Evolutionary conservation across 768 basidiomycete species (phyloP).

Genomic region (Tylopilus cervinicoccineus): DNA sequence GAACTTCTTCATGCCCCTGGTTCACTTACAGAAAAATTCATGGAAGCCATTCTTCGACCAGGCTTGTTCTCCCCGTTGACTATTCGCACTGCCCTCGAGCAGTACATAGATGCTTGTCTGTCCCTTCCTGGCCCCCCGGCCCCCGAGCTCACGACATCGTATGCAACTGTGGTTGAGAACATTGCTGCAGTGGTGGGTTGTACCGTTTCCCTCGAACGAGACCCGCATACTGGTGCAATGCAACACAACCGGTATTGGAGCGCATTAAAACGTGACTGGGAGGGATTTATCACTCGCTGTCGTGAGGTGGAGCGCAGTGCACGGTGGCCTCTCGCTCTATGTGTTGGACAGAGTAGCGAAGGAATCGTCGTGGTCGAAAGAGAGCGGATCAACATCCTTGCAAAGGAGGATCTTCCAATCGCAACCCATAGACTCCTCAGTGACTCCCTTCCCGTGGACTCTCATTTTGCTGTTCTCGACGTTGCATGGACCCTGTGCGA

Average conservation of each 20-base stretch:
- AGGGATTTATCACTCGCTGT: slow-evolving; percentile 89
- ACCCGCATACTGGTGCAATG: slow-evolving; percentile 74
- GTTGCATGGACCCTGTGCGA: slow-evolving; percentile 60
- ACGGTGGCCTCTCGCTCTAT: slow-evolving; percentile 73
- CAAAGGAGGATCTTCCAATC: slow-evolving; percentile 65
- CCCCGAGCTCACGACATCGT: slow-evolving; percentile 55
- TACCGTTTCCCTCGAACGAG: slow-evolving; percentile 68
- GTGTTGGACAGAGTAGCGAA: slow-evolving; percentile 35
- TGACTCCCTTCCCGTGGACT: slow-evolving; percentile 41
- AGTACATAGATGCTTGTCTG: slow-evolving; percentile 72
- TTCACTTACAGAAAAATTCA: slow-evolving; percentile 74
- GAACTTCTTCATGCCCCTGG: slow-evolving; percentile 69
- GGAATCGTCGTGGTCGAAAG: slow-evolving; percentile 68
- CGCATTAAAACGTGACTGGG: slow-evolving; percentile 89
- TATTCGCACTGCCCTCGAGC: slow-evolving; percentile 75
- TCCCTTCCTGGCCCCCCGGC: slow-evolving; percentile 57
- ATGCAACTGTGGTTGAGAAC: slow-evolving; percentile 66
- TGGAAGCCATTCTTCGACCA: slow-evolving; percentile 80
- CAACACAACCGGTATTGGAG: slow-evolving; percentile 80
- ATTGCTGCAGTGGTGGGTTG: slow-evolving; percentile 85
- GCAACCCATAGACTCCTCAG: slow-evolving; percentile 49
- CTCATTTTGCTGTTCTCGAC: slow-evolving; percentile 54
- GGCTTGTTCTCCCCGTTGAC: slow-evolving; percentile 84
- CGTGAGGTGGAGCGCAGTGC: slow-evolving; percentile 86
- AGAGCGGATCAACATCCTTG: slow-evolving; percentile 66